These are phyloP conservation scores for Conoideocrella luteorostrata DNA, from an alignment of 2,329 filamentous ascomycete species.

Conservation along the genomic window DNA sequence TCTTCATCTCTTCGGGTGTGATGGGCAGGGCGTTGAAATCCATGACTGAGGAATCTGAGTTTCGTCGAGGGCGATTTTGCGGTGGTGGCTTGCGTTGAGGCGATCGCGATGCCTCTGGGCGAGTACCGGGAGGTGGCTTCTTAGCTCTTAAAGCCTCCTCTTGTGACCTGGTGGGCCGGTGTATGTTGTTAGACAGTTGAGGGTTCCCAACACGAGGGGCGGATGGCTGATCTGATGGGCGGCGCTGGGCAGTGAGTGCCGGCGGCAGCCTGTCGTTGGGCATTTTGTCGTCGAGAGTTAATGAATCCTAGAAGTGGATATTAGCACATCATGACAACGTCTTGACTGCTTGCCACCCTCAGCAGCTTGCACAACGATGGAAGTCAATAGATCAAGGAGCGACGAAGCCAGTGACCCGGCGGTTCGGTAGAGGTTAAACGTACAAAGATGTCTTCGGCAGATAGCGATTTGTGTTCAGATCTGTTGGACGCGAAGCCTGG, in stretches of 20 bases:
- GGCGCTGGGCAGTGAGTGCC: constrained; percentile 33
- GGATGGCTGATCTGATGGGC: constrained; percentile 23
- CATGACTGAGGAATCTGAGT: constrained; percentile 72
- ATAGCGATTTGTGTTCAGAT: constrained; percentile 39
- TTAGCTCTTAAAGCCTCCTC: constrained; percentile 56
- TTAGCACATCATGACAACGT: no score
- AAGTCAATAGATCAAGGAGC: no score
- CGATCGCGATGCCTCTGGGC: constrained; percentile 28
- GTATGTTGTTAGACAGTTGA: constrained; percentile 33
- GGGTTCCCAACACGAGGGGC: constrained; percentile 32
- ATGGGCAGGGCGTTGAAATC: constrained; percentile 51
- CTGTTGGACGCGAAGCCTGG: constrained; percentile 44
- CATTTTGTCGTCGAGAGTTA: constrained; percentile 58
- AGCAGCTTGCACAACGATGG: no score
- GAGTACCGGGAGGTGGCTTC: constrained; percentile 21
- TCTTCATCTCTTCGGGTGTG: constrained; percentile 45
- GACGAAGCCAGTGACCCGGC: no score
- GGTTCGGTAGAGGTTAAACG: constrained; percentile 37
- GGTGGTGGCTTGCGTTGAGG: constrained; percentile 27
- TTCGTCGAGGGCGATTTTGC: constrained; percentile 57
- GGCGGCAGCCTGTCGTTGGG: constrained; percentile 26
- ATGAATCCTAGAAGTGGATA: constrained; percentile 49
- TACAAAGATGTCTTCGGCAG: constrained; percentile 72
- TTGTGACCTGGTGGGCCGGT: constrained; percentile 59
- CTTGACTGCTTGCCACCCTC: no score